Evolutionary conservation across 805 yeast genomes (phyloP).

Genomic region (Starmerella stigmatis): DNA sequence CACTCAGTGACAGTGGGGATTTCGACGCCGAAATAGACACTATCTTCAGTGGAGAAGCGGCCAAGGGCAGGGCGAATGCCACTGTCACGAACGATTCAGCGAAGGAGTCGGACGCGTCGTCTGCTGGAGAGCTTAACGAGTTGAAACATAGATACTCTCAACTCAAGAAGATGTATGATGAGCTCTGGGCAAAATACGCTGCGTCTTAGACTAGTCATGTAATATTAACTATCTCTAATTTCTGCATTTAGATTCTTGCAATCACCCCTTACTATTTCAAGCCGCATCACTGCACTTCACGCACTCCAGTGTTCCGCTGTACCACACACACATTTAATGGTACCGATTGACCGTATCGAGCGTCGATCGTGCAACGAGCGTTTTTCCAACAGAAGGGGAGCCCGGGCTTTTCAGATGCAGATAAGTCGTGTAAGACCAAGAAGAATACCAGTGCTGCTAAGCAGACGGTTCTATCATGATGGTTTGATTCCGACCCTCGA

Average conservation of each 20-base stretch:
- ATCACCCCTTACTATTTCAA: no score
- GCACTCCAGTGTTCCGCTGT: no score
- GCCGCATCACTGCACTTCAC: no score
- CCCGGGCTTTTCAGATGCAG: no score
- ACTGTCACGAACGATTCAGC: background rate
- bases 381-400: no score
- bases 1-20: background rate
- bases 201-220: background rate
- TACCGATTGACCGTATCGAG: no score
- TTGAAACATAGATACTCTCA: slow-evolving; percentile 17
- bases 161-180: slow-evolving; percentile 26
- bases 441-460: no score
- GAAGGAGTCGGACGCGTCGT: background rate
- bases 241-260: no score
- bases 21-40: slow-evolving; percentile 1
- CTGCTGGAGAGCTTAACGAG: slow-evolving; percentile 9
- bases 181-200: slow-evolving; percentile 23
- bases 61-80: background rate
- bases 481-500: slow-evolving; percentile 33
- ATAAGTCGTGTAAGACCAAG: no score
- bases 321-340: no score
- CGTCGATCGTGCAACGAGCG: no score
- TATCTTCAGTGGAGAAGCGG: background rate
- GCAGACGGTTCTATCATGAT: background rate
- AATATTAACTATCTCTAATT: background rate